phyloP scores from a whole-genome alignment of 176 grass and related monocot genomes.

The Triticum urartu region DNA sequence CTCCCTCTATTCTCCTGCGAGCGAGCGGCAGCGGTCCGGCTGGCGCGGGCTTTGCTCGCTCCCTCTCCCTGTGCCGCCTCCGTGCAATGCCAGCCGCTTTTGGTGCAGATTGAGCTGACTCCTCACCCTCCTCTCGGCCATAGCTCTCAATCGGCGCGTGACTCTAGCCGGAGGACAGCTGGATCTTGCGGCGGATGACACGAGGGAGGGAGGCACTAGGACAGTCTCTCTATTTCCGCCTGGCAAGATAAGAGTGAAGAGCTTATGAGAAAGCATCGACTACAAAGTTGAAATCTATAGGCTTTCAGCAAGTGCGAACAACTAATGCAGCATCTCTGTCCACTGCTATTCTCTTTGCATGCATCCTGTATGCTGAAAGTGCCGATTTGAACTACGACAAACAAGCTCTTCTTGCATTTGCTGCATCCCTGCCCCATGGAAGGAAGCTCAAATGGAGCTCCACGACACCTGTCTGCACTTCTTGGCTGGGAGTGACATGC shows the following conservation, averaged over 20 bases:
- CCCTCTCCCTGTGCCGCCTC: not conserved
- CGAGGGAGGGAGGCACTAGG: not conserved
- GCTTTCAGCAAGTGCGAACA: conserved; percentile 29
- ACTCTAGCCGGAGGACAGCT: not conserved
- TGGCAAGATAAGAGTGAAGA: conserved; percentile 21
- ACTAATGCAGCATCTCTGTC: conserved; percentile 43
- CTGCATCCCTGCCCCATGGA: conserved; percentile 71
- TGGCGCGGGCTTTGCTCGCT: not conserved
- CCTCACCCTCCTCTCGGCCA: not conserved
- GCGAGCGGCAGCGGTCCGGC: not conserved
- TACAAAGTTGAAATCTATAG: conserved; percentile 1
- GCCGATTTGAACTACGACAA: conserved; percentile 80
- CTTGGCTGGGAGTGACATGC: conserved; percentile 87
- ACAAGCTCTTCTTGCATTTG: conserved; percentile 85
- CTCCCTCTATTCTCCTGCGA: not conserved
- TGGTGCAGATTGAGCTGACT: conserved; percentile 31
- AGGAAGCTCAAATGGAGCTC: conserved; percentile 88
- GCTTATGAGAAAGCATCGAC: conserved; percentile 21
- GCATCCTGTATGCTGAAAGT: conserved; percentile 40
- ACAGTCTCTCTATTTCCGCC: conserved; percentile 9
- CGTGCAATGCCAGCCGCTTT: conserved; percentile 42
- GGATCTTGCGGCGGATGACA: conserved; percentile 40
- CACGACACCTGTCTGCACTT: conserved; percentile 60
- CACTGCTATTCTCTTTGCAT: conserved; percentile 47
- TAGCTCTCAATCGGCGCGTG: conserved; percentile 11